Evolutionary conservation across 495 filamentous ascomycete species (phyloP), one percentile per base, ranked within the genome.

Genomic region (Penicillium bialowiezense): DNA sequence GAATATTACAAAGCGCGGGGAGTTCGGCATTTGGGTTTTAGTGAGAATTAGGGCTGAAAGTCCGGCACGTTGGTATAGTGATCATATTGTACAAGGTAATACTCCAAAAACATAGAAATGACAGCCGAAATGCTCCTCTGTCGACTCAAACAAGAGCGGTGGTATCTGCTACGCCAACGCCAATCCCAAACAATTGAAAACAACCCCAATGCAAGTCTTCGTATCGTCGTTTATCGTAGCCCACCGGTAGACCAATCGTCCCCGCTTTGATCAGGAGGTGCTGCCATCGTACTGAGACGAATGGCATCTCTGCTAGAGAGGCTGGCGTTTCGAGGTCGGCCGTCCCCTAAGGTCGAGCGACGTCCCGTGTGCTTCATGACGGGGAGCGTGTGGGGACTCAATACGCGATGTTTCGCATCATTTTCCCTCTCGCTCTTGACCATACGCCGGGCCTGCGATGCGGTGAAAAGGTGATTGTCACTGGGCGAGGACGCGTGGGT

Each of bases 371-470:
- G 69, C 59, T 88, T 88, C 61, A 81, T 76, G n/a, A 89, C 73
- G 1, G 83, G 80, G n/a, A 81, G 67, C 17, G 80, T 77, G 12
- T 84, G 72, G 38, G 86, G 85, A 44, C 83, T 84, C 40, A 90
- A 65, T 13, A 89, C 83, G 39, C 75, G 78, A 23, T 66, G 71
- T 41, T 77, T 81, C 58, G 59, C 68, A 47, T 77, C 76, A 7
- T 51, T 26, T 29, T 84, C 84, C 47, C 81, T 81, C 19, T 86
- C 83, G 45, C 74, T 78, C 66, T 80, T 85, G 18, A 84, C 83
- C 83, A 89, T 87, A 12, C 86, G 71, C 24, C 86, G 73, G 7
- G 86, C 85, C 49, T 87, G 84, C 14, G 79, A 79, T 20, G 85
- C 81, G 5, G 84, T 84, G 71, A 88, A 88, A 67, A 88, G 73